A percentile compares a stretch with the other conserved stretches of the same genome.
These are phyloP conservation scores for Sporobolomyces phaffii DNA, from an alignment of 768 basidiomycete species.

Conservation along the genomic window DNA sequence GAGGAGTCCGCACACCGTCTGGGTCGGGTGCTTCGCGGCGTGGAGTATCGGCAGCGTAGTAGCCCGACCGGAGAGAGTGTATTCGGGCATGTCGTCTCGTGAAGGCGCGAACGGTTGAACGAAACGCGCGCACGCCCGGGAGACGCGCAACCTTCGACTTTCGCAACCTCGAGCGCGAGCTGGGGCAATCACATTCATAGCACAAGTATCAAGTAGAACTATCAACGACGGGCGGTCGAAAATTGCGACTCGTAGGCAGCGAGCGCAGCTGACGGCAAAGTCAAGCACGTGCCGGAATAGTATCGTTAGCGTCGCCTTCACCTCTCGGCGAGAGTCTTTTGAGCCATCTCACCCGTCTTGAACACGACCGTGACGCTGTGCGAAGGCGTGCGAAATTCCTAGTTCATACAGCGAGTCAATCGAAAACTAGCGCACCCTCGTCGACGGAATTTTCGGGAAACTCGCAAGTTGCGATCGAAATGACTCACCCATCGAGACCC, in stretches of 20 bases:
- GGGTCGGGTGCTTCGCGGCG: conserved; percentile 70
- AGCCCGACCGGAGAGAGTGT: conserved; percentile 58
- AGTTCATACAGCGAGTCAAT: too few relatives aligned
- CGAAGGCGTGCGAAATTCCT: conserved; percentile 27
- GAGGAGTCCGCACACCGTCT: conserved; percentile 70
- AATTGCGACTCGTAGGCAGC: conserved; percentile 31
- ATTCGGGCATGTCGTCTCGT: conserved; percentile 42
- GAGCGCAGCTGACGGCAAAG: conserved; percentile 19
- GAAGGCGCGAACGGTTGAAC: neutral
- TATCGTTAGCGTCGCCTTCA: neutral
- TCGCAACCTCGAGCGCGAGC: neutral
- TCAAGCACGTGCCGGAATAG: neutral
- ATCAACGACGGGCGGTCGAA: conserved; percentile 5
- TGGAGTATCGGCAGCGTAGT: conserved; percentile 72
- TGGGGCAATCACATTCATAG: too few relatives aligned
- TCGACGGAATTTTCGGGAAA: neutral
- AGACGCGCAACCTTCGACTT: neutral
- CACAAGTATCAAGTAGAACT: neutral
- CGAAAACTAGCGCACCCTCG: too few relatives aligned
- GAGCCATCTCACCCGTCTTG: conserved; percentile 17
- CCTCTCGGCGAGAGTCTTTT: neutral
- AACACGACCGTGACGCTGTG: conserved; percentile 30
- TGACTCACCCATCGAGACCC: conserved; percentile 23
- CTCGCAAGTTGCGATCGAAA: neutral
- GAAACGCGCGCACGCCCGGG: too few relatives aligned